Base-by-base conservation (phyloP, 2,329 filamentous ascomycete genomes). In the Xylaria digitata region DNA sequence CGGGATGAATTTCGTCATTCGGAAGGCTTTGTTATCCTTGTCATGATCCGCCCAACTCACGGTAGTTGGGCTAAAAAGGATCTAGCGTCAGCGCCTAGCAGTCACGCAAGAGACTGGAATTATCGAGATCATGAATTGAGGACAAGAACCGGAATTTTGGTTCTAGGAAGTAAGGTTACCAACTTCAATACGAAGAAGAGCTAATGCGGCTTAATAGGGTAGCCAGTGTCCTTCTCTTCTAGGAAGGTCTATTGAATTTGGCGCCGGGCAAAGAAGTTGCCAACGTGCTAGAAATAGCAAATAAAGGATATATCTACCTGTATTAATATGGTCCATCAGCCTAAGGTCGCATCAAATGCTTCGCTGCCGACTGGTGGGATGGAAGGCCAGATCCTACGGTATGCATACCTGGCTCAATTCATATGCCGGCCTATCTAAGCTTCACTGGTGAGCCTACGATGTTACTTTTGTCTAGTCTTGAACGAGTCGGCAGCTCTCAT, bases 151-250 rank as follows among this genome's bases (percentile, higher is more conserved):
- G 17, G 42, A 30, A 34, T 37, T 5, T 19, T 8, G 30, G 23
- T 48, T 19, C 30, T 30, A 4, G 15, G 52, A 32, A 26, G 43
- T n/a, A 46, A 55, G 21, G 40, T 63, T 59, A 55, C 56, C 60
- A 65, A 59, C 42, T 61, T 61, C 65, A 61, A 63, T 57, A 62
- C 65, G 70, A 69, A 65, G 26, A 49, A 49, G 40, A 61, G 55
- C 54, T 59, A 64, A 63, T 40, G 21, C 21, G 42, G 54, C 50
- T 55, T 58, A 53, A 61, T 56, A 63, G 32, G 40, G 55, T 52
- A 46, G 70, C 63, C 63, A 70, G 55, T 56, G 65, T 70, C 71
- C 70, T 75, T 64, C 73, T 75, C 61, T 68, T 74, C 63, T 74
- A 73, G 73, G 73, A 74, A 74, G 73, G 73, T 74, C 72, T 74